Evolutionary conservation across 306 rosid genomes (phyloP).

Genomic region (Rubus parviflorus): DNA sequence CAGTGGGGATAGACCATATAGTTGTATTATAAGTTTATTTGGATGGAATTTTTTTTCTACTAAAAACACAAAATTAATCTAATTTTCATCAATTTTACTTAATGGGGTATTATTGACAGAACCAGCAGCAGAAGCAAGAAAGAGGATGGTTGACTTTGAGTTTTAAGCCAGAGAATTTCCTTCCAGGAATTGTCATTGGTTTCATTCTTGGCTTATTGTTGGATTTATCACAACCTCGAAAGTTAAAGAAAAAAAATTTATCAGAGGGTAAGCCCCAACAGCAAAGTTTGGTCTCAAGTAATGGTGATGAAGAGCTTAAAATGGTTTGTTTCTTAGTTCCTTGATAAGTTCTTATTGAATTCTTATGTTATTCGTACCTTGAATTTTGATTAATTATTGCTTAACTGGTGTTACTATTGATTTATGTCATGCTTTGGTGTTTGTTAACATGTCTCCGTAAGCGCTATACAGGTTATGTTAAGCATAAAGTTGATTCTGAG

Average conservation of each 20-base stretch:
- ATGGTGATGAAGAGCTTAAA: conserved; percentile 71
- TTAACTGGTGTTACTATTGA: neutral
- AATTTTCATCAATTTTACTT: neutral
- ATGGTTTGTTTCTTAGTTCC: conserved; percentile 49
- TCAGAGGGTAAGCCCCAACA: conserved; percentile 44
- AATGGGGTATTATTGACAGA: conserved; percentile 11
- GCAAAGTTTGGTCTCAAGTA: conserved; percentile 38
- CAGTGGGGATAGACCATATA: neutral
- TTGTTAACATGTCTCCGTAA: conserved; percentile 1
- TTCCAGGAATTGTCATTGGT: conserved; percentile 91
- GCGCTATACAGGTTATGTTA: neutral
- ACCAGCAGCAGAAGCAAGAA: conserved; percentile 49
- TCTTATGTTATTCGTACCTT: conserved; percentile 8
- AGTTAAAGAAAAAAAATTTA: conserved; percentile 36
- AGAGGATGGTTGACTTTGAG: conserved; percentile 60
- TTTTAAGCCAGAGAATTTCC: conserved; percentile 81
- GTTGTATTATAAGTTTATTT: neutral
- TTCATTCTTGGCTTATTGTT: conserved; percentile 71
- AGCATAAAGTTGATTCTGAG: conserved; percentile 18
- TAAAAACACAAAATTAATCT: neutral
- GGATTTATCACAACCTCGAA: conserved; percentile 58
- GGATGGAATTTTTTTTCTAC: neutral
- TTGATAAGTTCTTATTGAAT: conserved; percentile 15
- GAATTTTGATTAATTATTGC: too few species aligned
- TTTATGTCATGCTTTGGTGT: neutral